phyloP scores from a whole-genome alignment of 2,329 filamentous ascomycete species.

The Paraconiothyrium sp. region DNA sequence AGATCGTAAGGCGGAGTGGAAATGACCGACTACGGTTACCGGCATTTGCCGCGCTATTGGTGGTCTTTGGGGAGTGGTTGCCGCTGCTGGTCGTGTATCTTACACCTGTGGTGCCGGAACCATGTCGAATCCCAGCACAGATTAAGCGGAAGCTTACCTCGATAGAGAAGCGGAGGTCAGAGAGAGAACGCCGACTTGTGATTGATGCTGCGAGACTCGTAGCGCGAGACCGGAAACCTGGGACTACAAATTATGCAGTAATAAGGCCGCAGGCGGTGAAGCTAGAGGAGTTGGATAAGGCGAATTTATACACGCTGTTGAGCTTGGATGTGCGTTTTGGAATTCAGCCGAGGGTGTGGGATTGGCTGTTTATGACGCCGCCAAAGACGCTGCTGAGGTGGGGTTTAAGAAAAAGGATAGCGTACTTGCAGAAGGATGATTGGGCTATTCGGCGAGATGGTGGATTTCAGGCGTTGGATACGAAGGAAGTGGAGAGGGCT shows the following conservation, averaged over 20 bases:
- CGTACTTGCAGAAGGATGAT: constrained; percentile 77
- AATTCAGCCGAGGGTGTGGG: constrained; percentile 43
- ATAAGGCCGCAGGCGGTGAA: constrained; percentile 11
- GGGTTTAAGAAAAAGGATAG: constrained; percentile 64
- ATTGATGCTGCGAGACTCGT: constrained; percentile 32
- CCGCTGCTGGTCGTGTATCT: constrained; percentile 79
- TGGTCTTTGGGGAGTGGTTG: constrained; percentile 86
- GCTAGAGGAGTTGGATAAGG: constrained; percentile 19
- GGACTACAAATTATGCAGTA: neutral
- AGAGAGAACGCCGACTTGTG: constrained; percentile 24
- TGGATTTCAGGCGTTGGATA: constrained; percentile 66
- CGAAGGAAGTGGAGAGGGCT: constrained; percentile 73
- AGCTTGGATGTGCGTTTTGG: constrained; percentile 32
- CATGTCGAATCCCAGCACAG: constrained; percentile 85
- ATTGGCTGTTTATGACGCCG: constrained; percentile 54
- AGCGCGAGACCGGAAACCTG: constrained; percentile 21
- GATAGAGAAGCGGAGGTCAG: constrained; percentile 55
- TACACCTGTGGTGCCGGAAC: constrained; percentile 76
- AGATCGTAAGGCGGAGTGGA: constrained; percentile 72
- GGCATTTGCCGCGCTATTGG: constrained; percentile 76
- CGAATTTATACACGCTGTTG: constrained; percentile 30
- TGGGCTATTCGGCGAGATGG: constrained; percentile 70
- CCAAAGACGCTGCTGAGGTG: constrained; percentile 62
- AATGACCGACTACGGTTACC: constrained; percentile 82
- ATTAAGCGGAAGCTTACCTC: constrained; percentile 65